Conservation (phyloP, 208 protist genomes). For the Leishmania martiniquensis region DNA sequence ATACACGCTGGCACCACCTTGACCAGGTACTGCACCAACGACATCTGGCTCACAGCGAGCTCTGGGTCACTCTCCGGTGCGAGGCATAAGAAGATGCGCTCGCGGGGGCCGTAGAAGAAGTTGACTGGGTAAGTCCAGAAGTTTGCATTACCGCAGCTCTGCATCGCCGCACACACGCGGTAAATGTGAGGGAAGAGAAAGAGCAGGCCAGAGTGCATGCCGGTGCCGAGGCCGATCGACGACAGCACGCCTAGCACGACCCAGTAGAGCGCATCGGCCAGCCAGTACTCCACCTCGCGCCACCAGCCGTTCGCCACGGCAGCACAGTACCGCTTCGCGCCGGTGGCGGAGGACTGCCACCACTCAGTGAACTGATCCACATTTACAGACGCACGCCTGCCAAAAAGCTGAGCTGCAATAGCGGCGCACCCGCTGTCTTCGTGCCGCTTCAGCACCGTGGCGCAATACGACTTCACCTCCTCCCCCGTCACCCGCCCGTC, state of each 20-base stretch:
- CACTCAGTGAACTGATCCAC: slow-evolving; percentile 45
- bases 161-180: slow-evolving; percentile 82
- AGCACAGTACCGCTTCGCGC: slow-evolving; percentile 39
- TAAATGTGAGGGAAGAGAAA: slow-evolving; percentile 97
- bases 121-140: slow-evolving; percentile 92
- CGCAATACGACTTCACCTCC: slow-evolving; percentile 73
- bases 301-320: slow-evolving; percentile 60
- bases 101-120: slow-evolving; percentile 77
- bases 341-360: slow-evolving; percentile 57
- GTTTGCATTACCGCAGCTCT: slow-evolving; percentile 80
- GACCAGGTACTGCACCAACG: slow-evolving; percentile 48
- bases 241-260: slow-evolving; percentile 90
- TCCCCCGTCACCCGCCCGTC: slow-evolving; percentile 49
- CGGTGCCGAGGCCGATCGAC: slow-evolving; percentile 93
- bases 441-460: slow-evolving; percentile 26
- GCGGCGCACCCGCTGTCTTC: neutral
- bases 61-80: slow-evolving; percentile 21
- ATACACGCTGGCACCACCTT: slow-evolving; percentile 88
- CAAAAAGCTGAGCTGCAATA: slow-evolving; percentile 39
- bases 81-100: slow-evolving; percentile 74
- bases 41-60: slow-evolving; percentile 9
- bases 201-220: slow-evolving; percentile 95
- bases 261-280: slow-evolving; percentile 89
- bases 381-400: slow-evolving; percentile 23
- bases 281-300: slow-evolving; percentile 80